Conservation (phyloP, 805 yeast genomes). For the Candida alai region DNA sequence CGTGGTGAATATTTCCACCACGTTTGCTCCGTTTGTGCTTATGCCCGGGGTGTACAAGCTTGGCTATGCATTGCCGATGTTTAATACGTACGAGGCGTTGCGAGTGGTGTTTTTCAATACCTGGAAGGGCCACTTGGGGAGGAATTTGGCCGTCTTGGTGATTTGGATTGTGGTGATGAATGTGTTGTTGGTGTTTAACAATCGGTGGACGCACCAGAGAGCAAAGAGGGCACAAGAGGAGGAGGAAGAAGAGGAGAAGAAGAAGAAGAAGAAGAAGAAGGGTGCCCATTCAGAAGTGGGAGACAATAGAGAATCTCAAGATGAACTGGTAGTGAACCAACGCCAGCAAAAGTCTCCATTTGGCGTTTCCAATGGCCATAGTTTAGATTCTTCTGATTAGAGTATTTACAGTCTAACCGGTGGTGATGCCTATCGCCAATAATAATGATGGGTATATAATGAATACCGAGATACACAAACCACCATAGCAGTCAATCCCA, state of each 20-base stretch:
- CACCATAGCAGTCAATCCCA: too few species aligned
- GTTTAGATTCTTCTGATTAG: too few species aligned
- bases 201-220: constrained; percentile 9
- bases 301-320: too few species aligned
- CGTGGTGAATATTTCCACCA: constrained; percentile 27
- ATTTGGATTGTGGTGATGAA: constrained; percentile 26
- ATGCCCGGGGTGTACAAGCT: constrained; percentile 28
- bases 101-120: constrained; percentile 33
- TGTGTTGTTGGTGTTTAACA: constrained; percentile 9
- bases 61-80: constrained; percentile 38
- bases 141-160: constrained; percentile 25
- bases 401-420: too few species aligned
- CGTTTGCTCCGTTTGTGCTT: constrained; percentile 32
- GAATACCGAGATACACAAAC: too few species aligned
- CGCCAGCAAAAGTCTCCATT: too few species aligned
- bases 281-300: too few species aligned
- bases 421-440: too few species aligned
- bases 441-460: too few species aligned
- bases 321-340: too few species aligned
- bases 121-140: constrained; percentile 30
- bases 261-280: constrained; percentile 5
- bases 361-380: too few species aligned
- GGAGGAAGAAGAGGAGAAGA: constrained; percentile 7
- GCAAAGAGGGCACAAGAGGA: constrained; percentile 7
- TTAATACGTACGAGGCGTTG: constrained; percentile 26